Percentiles rank a stretch among this genome's conserved stretches.
Evolutionary conservation across 1,284 basidiomycete genomes (phyloP).

Genomic region (Ceratobasidium theobromae): DNA sequence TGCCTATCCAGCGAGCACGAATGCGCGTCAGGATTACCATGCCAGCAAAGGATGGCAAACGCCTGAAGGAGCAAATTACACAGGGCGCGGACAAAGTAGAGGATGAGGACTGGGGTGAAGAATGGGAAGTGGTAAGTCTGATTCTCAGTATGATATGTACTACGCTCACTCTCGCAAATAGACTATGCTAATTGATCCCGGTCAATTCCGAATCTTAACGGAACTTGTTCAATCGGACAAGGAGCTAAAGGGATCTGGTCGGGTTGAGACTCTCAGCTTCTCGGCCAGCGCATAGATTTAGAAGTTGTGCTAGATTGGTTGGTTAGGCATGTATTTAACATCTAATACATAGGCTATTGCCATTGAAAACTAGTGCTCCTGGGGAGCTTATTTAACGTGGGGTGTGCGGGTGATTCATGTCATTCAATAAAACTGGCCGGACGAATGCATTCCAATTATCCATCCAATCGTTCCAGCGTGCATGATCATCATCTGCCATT

Average conservation of each 20-base stretch:
- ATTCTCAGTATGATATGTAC: not conserved
- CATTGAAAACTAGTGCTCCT: not conserved
- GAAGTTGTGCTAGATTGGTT: not conserved
- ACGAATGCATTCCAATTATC: conserved; percentile 29
- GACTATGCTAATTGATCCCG: conserved; percentile 91
- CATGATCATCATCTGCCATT: not conserved
- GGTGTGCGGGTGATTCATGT: conserved; percentile 11
- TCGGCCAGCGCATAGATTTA: conserved; percentile 54
- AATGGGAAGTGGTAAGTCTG: conserved; percentile 83
- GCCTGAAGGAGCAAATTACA: conserved; percentile 70
- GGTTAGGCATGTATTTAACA: not conserved
- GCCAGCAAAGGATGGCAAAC: conserved; percentile 71
- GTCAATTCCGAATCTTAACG: conserved; percentile 85
- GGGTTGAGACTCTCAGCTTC: conserved; percentile 80
- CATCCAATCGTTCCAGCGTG: conserved; percentile 23
- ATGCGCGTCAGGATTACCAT: conserved; percentile 90
- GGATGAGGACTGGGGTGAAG: conserved; percentile 73
- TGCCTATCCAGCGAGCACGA: conserved; percentile 88
- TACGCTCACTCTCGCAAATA: conserved; percentile 42
- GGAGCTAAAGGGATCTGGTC: conserved; percentile 80
- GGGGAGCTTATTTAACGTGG: not conserved
- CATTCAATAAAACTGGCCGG: conserved; percentile 6
- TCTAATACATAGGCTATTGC: conserved; percentile 7
- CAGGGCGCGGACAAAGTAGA: conserved; percentile 82
- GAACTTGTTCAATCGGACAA: conserved; percentile 83